phyloP scores from a whole-genome alignment of 2,329 filamentous ascomycete species.

The Coniochaeta prunicola region DNA sequence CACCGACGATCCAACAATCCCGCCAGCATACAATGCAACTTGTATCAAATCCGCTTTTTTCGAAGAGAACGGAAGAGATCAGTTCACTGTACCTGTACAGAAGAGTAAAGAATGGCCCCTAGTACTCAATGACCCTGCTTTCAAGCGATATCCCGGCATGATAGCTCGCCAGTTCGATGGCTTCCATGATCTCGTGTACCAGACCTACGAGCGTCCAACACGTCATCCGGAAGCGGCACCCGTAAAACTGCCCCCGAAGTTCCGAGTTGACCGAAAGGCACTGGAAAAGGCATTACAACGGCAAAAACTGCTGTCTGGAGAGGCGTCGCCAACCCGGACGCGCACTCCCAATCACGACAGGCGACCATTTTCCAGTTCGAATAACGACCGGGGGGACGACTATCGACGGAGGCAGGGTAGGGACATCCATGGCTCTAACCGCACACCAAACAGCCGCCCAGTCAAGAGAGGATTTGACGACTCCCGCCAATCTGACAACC shows the following conservation, averaged over 20 bases:
- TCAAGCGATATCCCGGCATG: constrained; percentile 22
- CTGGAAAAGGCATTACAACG: background rate
- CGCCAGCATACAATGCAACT: constrained; percentile 33
- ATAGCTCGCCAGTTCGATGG: constrained; percentile 14
- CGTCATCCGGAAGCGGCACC: constrained; percentile 11
- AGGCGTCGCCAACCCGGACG: background rate
- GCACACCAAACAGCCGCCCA: background rate
- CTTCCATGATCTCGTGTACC: constrained; percentile 15
- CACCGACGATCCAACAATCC: constrained; percentile 36
- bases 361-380: background rate
- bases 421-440: background rate
- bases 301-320: background rate
- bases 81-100: constrained; percentile 34
- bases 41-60: constrained; percentile 37
- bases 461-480: background rate
- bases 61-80: constrained; percentile 31
- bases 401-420: background rate
- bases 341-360: background rate
- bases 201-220: constrained; percentile 11
- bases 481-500: background rate
- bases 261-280: background rate
- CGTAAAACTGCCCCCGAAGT: constrained; percentile 13
- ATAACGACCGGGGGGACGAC: background rate
- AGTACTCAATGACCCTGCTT: constrained; percentile 36
- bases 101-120: constrained; percentile 30